Percentiles rank a stretch among this genome's conserved stretches.
These are phyloP conservation scores for Exophiala dermatitidis DNA, from an alignment of 2,329 filamentous ascomycete species.

Conservation along the genomic window DNA sequence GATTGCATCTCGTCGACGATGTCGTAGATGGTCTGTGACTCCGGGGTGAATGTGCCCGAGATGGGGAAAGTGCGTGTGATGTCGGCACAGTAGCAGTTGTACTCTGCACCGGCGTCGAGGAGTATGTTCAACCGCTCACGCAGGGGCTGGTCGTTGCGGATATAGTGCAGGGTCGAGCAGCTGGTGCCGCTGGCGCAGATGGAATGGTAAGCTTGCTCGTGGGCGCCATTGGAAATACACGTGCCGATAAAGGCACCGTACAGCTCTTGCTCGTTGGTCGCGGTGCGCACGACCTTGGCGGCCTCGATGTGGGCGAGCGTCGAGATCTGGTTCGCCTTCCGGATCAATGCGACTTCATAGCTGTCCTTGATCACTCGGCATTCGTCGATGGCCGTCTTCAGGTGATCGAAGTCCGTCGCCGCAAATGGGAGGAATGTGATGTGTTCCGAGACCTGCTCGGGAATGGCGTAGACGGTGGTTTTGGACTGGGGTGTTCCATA, in stretches of 20 bases:
- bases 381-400: conserved; percentile 68
- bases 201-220: conserved; percentile 75
- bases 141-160: conserved; percentile 67
- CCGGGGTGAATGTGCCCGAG: conserved; percentile 59
- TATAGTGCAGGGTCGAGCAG: conserved; percentile 80
- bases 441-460: conserved; percentile 65
- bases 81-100: conserved; percentile 77
- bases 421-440: conserved; percentile 66
- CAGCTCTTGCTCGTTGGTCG: conserved; percentile 73
- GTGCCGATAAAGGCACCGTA: conserved; percentile 68
- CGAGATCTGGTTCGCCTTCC: conserved; percentile 72
- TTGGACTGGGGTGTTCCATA: conserved; percentile 33
- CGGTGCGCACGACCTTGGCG: conserved; percentile 54
- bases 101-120: conserved; percentile 83
- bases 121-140: conserved; percentile 65
- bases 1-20: conserved; percentile 76
- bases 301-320: conserved; percentile 69
- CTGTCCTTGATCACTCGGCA: conserved; percentile 74
- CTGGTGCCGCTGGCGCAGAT: conserved; percentile 82
- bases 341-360: conserved; percentile 79
- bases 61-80: conserved; percentile 84
- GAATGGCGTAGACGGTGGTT: conserved; percentile 65
- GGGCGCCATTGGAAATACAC: conserved; percentile 66
- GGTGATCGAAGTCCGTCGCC: conserved; percentile 51
- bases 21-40: conserved; percentile 66